Percentiles rank a stretch among this genome's conserved stretches.
Evolutionary conservation across 495 filamentous ascomycete genomes (phyloP).

Genomic region (Monascus purpureus): DNA sequence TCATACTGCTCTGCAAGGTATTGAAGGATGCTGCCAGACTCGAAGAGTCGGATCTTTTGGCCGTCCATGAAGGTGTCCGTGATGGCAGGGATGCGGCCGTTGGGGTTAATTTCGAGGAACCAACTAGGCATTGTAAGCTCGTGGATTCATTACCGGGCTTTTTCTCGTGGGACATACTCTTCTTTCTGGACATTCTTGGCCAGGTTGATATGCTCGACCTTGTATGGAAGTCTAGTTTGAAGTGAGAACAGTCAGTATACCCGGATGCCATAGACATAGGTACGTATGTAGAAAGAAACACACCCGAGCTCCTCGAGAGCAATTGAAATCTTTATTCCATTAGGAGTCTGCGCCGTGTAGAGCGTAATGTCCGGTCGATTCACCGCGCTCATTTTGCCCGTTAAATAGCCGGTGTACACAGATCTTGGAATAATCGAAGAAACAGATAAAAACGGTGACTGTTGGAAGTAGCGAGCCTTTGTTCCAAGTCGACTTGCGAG

Average conservation of each 20-base stretch:
- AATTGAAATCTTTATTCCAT: constrained; percentile 56
- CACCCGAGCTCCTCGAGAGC: constrained; percentile 68
- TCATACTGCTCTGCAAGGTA: constrained; percentile 78
- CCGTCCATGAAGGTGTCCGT: constrained; percentile 66
- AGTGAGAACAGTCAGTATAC: too few relatives aligned
- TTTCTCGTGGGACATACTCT: constrained; percentile 41
- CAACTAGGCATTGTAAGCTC: constrained; percentile 27
- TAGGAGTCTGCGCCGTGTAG: constrained; percentile 24
- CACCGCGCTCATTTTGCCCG: too few relatives aligned
- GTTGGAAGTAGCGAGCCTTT: too few relatives aligned
- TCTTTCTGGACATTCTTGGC: constrained; percentile 67
- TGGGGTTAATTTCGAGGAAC: constrained; percentile 89
- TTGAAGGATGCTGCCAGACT: constrained; percentile 74
- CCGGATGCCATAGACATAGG: too few relatives aligned
- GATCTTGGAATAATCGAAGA: too few relatives aligned
- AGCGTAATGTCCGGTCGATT: constrained; percentile 20
- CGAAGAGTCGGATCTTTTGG: constrained; percentile 61
- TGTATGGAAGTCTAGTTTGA: constrained; percentile 40
- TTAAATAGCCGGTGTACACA: too few relatives aligned
- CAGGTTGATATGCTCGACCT: constrained; percentile 53
- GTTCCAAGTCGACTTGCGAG: too few relatives aligned
- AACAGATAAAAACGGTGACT: too few relatives aligned
- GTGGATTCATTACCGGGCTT: background rate
- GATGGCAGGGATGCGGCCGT: constrained; percentile 87
- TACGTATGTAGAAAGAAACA: constrained; percentile 1